Percentiles rank a stretch among this genome's conserved stretches.
phyloP scores from a whole-genome alignment of 495 filamentous ascomycete genomes.

The Xylaria venustula region DNA sequence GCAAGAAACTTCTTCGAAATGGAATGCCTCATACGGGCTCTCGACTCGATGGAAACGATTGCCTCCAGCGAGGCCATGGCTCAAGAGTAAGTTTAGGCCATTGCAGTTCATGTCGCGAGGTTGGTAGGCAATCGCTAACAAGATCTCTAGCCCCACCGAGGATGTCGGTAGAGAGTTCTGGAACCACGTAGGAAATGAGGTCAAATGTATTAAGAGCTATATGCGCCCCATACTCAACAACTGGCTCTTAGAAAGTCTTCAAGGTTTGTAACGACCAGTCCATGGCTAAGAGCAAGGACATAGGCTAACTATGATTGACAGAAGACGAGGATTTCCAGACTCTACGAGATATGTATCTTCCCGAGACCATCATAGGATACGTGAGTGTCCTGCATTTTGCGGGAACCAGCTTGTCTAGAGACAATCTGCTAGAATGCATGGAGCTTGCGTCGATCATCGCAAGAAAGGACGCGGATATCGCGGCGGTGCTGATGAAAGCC shows the following conservation, averaged over 20 bases:
- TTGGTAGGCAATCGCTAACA: constrained; percentile 13
- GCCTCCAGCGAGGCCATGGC: constrained; percentile 43
- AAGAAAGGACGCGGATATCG: constrained; percentile 62
- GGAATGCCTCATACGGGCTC: constrained; percentile 62
- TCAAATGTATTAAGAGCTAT: constrained; percentile 40
- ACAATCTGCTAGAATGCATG: constrained; percentile 72
- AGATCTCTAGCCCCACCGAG: constrained; percentile 21
- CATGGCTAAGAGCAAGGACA: background rate
- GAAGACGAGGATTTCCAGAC: constrained; percentile 44
- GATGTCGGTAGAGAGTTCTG: constrained; percentile 42
- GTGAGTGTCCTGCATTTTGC: constrained; percentile 69
- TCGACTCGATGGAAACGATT: constrained; percentile 63
- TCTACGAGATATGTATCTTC: constrained; percentile 73
- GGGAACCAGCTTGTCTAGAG: constrained; percentile 61
- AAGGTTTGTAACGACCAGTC: constrained; percentile 28
- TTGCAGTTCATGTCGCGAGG: background rate
- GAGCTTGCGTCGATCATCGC: constrained; percentile 69
- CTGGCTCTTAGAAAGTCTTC: constrained; percentile 39
- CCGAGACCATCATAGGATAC: constrained; percentile 80
- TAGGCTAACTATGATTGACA: constrained; percentile 10
- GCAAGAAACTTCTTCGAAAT: constrained; percentile 70
- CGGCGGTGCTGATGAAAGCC: constrained; percentile 60
- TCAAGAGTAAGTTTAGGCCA: constrained; percentile 36
- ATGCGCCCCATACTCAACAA: constrained; percentile 45
- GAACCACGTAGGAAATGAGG: constrained; percentile 35